A percentile compares a stretch with the other conserved stretches of the same genome.
phyloP scores from a whole-genome alignment of 2,329 filamentous ascomycete species.

The Nigrospora sphaerica region DNA sequence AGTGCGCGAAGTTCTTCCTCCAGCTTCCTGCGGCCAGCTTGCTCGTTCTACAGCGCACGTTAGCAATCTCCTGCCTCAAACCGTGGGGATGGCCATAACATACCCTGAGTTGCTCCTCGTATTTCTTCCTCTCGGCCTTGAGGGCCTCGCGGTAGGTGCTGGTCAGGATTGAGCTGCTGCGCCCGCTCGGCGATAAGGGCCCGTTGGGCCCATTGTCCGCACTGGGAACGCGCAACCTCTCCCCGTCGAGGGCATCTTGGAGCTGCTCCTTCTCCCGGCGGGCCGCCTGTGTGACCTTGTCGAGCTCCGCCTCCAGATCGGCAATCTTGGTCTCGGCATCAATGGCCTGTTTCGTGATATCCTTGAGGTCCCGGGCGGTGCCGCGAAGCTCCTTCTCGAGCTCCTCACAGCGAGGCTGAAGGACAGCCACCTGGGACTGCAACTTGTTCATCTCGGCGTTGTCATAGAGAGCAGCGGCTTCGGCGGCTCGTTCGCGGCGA shows the following conservation, averaged over 20 bases:
- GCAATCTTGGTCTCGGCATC: slow-evolving; percentile 25
- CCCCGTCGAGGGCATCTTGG: slow-evolving; percentile 22
- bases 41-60: slow-evolving; percentile 17
- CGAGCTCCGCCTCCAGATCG: slow-evolving; percentile 22
- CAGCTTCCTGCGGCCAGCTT: slow-evolving; percentile 21
- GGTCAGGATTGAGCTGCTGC: slow-evolving; percentile 22
- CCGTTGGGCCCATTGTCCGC: slow-evolving; percentile 9
- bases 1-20: slow-evolving; percentile 23
- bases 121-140: slow-evolving; percentile 24
- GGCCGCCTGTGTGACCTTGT: slow-evolving; percentile 16
- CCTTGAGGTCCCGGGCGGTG: slow-evolving; percentile 22
- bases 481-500: slow-evolving; percentile 50
- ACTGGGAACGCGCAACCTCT: slow-evolving; percentile 11
- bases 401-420: slow-evolving; percentile 46
- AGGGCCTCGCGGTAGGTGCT: slow-evolving; percentile 23
- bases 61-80: slow-evolving; percentile 4
- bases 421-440: slow-evolving; percentile 34
- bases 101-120: slow-evolving; percentile 25
- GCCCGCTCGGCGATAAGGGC: slow-evolving; percentile 17
- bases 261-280: slow-evolving; percentile 23
- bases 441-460: slow-evolving; percentile 26
- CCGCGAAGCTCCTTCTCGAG: slow-evolving; percentile 63
- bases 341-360: slow-evolving; percentile 23
- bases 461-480: slow-evolving; percentile 46
- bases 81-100: slow-evolving; percentile 3